phyloP scores from a whole-genome alignment of 2,329 filamentous ascomycete genomes.

The Colletotrichum nymphaeae region DNA sequence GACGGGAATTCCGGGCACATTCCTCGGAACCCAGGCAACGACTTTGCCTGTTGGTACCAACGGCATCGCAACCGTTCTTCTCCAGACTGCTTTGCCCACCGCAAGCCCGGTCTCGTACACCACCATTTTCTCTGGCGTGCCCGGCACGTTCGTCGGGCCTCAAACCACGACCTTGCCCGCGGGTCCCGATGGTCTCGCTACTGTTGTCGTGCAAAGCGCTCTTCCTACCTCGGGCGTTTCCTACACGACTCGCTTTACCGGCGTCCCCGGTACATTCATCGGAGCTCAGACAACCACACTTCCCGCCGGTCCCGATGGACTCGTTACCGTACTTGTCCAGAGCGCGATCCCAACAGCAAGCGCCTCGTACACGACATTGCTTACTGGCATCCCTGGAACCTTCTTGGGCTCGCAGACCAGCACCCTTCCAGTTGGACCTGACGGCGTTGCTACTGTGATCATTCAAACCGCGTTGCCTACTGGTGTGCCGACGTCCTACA shows the following conservation, averaged over 20 bases:
- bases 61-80: background rate
- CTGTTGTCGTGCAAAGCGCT: slow-evolving; percentile 9
- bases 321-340: background rate
- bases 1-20: background rate
- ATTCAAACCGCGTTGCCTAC: background rate
- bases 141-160: background rate
- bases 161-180: slow-evolving; percentile 2
- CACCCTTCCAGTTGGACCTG: background rate
- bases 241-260: slow-evolving; percentile 4
- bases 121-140: background rate
- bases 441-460: background rate
- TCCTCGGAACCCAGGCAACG: background rate
- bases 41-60: background rate
- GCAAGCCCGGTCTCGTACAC: background rate
- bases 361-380: background rate
- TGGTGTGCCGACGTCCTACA: background rate
- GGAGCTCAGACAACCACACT: background rate
- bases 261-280: background rate
- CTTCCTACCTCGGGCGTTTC: background rate
- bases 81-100: background rate
- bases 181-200: background rate
- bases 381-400: slow-evolving; percentile 5
- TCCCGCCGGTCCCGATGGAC: background rate
- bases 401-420: slow-evolving; percentile 1
- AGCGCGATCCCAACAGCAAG: background rate